A percentile compares a stretch with the other conserved stretches of the same genome.
phyloP scores from a whole-genome alignment of 257 asterid species.

The Nicotiana undulata region DNA sequence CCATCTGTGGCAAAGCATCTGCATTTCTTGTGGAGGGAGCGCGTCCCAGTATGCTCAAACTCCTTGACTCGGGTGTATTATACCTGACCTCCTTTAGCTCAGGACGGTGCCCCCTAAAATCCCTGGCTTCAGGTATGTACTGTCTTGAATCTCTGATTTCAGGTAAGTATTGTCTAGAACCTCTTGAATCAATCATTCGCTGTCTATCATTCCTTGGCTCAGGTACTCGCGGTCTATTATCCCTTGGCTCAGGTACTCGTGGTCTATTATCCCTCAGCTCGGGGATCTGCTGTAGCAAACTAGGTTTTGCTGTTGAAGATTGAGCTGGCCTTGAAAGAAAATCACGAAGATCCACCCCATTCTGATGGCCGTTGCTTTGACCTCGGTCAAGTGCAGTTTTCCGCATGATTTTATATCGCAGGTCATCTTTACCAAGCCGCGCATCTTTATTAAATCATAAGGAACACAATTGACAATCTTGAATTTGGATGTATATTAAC shows the following conservation, averaged over 20 bases:
- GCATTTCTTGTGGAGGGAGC: conserved; percentile 29
- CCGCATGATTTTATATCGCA: conserved; percentile 68
- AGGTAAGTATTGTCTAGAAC: conserved; percentile 26
- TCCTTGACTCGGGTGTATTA: conserved; percentile 33
- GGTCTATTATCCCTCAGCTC: conserved; percentile 10
- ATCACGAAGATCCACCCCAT: conserved; percentile 64
- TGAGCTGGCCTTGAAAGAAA: conserved; percentile 82
- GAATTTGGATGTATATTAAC: conserved; percentile 6
- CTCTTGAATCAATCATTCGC: not conserved
- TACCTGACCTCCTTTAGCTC: conserved; percentile 38
- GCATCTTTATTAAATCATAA: conserved; percentile 31
- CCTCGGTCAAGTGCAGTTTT: conserved; percentile 36
- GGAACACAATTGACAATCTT: conserved; percentile 16
- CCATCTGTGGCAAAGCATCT: conserved; percentile 33
- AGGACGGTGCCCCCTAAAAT: conserved; percentile 23
- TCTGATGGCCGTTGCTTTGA: conserved; percentile 37
- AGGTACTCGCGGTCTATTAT: conserved; percentile 17
- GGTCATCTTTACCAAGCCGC: conserved; percentile 60
- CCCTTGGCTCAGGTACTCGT: not conserved
- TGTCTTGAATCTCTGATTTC: conserved; percentile 35
- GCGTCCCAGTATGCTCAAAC: conserved; percentile 19
- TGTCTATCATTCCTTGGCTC: conserved; percentile 10
- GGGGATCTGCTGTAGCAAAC: conserved; percentile 31
- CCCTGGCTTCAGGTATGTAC: conserved; percentile 31
- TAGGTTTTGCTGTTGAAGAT: conserved; percentile 41